Conservation (phyloP, 164 flowering plant species). For the Cinnamomum chago region DNA sequence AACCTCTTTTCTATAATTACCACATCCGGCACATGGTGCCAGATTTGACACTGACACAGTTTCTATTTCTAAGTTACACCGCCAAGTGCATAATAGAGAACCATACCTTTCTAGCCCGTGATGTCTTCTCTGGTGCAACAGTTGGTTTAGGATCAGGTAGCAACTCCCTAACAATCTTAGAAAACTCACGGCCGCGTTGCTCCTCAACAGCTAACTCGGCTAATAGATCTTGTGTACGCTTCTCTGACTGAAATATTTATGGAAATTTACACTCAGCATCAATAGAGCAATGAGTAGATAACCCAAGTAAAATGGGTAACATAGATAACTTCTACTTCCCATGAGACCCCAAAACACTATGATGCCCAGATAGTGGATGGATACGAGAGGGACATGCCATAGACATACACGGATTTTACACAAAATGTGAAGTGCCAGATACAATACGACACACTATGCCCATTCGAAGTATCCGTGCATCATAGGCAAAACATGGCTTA, state of each 20-base stretch:
- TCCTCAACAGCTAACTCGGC: constrained; percentile 67
- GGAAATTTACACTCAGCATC: background rate
- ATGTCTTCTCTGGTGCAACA: constrained; percentile 32
- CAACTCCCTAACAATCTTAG: constrained; percentile 58
- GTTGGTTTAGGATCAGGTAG: constrained; percentile 44
- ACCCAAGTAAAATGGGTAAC: too few relatives aligned
- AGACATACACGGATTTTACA: too few relatives aligned
- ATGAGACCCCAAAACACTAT: too few relatives aligned
- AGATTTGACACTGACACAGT: background rate
- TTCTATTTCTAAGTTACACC: background rate
- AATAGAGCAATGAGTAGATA: background rate
- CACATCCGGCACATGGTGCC: background rate
- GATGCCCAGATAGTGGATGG: too few relatives aligned
- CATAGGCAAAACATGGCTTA: too few relatives aligned
- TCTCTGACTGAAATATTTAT: constrained; percentile 49
- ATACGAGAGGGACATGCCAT: too few relatives aligned
- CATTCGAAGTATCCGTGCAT: background rate
- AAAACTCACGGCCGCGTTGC: constrained; percentile 57
- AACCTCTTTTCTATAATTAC: background rate
- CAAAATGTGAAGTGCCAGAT: background rate
- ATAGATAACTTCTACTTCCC: too few relatives aligned
- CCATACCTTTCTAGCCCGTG: constrained; percentile 56
- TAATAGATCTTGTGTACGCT: constrained; percentile 64
- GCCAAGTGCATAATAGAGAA: background rate
- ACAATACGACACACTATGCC: background rate